Percentiles rank a stretch among this genome's conserved stretches.
Conservation (phyloP, 225 moss, liverwort and hornwort species). For the Physcomitrium patens region DNA sequence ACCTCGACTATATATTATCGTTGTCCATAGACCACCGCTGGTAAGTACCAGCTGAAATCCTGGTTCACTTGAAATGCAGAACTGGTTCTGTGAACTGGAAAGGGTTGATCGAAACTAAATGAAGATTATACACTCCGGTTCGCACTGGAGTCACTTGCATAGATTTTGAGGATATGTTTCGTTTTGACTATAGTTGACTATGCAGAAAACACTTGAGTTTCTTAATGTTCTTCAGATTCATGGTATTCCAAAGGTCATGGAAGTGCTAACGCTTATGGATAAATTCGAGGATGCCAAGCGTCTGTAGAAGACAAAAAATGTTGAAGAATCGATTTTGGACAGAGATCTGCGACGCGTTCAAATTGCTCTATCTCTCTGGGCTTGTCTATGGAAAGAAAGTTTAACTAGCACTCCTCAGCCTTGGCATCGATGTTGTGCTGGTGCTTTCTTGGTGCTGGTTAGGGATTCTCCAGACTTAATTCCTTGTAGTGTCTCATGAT, state of each 20-base stretch:
- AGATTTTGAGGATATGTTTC: constrained; percentile 24
- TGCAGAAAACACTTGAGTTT: constrained; percentile 97
- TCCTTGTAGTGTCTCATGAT: constrained; percentile 12
- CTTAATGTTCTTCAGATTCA: constrained; percentile 93
- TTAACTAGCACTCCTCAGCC: background rate
- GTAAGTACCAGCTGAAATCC: constrained; percentile 33
- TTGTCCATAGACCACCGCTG: constrained; percentile 96
- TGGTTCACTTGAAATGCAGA: background rate
- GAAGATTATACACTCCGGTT: background rate
- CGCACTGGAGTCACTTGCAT: constrained; percentile 9
- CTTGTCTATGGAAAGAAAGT: constrained; percentile 91
- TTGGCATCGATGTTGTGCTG: constrained; percentile 9
- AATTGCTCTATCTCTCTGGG: constrained; percentile 91
- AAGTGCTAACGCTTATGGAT: constrained; percentile 90
- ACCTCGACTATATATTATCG: constrained; percentile 86
- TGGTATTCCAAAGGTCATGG: constrained; percentile 99
- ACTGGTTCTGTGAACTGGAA: background rate
- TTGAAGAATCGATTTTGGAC: constrained; percentile 97
- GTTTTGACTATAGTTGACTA: constrained; percentile 30
- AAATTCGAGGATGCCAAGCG: constrained; percentile 90
- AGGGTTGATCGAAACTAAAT: background rate
- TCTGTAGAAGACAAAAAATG: constrained; percentile 93
- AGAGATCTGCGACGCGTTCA: constrained; percentile 96
- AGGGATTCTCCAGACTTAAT: constrained; percentile 2
- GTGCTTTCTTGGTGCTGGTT: constrained; percentile 1